Evolutionary conservation across 331 rosid species (phyloP).

Genomic region (Pyracantha coccinea): DNA sequence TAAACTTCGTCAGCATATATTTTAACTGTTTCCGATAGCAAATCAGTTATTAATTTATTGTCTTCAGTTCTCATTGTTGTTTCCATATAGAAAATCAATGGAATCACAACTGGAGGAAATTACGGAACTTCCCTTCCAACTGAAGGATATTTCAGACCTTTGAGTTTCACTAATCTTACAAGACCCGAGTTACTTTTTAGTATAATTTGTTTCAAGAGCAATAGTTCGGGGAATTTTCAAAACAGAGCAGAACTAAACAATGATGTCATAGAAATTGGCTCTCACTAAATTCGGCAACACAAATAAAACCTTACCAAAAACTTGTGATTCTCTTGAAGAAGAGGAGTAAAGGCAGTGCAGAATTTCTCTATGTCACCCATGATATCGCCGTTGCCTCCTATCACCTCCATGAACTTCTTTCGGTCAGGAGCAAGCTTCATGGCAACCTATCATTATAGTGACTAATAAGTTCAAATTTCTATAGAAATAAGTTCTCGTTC

Average conservation of each 20-base stretch:
- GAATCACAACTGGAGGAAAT: neutral
- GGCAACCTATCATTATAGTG: slow-evolving; percentile 52
- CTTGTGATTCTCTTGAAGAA: slow-evolving; percentile 84
- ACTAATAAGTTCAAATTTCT: slow-evolving; percentile 6
- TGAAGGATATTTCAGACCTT: neutral
- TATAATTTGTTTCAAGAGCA: neutral
- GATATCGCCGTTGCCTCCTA: slow-evolving; percentile 63
- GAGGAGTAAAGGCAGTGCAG: slow-evolving; percentile 54
- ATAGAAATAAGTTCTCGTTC: neutral
- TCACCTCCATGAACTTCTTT: slow-evolving; percentile 90
- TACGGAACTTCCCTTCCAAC: neutral
- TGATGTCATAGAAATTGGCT: neutral
- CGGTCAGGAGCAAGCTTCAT: slow-evolving; percentile 99
- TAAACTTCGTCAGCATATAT: neutral
- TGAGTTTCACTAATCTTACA: neutral
- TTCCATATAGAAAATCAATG: neutral
- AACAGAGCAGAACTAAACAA: neutral
- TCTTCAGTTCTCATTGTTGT: neutral
- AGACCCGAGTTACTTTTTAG: neutral
- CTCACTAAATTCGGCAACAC: neutral
- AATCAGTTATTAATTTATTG: neutral
- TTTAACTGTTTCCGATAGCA: neutral
- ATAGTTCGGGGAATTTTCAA: neutral
- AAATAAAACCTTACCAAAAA: slow-evolving; percentile 50
- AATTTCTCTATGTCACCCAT: slow-evolving; percentile 64